Percentiles rank a stretch among this genome's conserved stretches.
Conservation (phyloP, 768 basidiomycete genomes). For the Porpolomopsis calyptriformis region DNA sequence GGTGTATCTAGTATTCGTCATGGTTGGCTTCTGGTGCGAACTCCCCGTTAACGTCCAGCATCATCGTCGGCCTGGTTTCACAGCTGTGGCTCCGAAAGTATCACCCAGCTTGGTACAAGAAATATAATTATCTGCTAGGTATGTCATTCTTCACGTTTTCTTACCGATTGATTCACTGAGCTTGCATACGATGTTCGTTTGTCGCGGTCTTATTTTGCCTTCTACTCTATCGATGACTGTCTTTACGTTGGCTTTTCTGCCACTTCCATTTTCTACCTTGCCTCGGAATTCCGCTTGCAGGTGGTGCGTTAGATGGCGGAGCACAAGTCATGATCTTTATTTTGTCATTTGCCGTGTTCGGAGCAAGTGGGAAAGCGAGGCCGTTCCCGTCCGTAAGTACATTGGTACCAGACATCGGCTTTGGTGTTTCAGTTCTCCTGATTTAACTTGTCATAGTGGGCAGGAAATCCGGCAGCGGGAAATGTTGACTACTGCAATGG, state of each 20-base stretch:
- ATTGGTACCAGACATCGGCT: background rate
- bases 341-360: constrained; percentile 54
- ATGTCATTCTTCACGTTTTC: constrained; percentile 21
- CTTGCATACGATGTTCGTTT: no score
- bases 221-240: no score
- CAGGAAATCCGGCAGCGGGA: constrained; percentile 40
- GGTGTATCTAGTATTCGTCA: constrained; percentile 25
- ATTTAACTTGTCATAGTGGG: no score
- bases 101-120: constrained; percentile 57
- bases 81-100: constrained; percentile 49
- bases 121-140: constrained; percentile 57
- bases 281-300: no score
- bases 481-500: constrained; percentile 54
- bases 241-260: no score
- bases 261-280: no score
- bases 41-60: constrained; percentile 36
- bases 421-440: no score
- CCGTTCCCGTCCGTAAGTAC: constrained; percentile 34
- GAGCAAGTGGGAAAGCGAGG: constrained; percentile 34
- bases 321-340: constrained; percentile 52
- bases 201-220: no score
- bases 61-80: constrained; percentile 45
- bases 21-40: constrained; percentile 45
- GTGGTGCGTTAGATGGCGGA: background rate
- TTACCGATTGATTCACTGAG: no score